Evolutionary conservation across 371 early-diverging fungal genomes (phyloP).

Genomic region (Parasitella parasitica): DNA sequence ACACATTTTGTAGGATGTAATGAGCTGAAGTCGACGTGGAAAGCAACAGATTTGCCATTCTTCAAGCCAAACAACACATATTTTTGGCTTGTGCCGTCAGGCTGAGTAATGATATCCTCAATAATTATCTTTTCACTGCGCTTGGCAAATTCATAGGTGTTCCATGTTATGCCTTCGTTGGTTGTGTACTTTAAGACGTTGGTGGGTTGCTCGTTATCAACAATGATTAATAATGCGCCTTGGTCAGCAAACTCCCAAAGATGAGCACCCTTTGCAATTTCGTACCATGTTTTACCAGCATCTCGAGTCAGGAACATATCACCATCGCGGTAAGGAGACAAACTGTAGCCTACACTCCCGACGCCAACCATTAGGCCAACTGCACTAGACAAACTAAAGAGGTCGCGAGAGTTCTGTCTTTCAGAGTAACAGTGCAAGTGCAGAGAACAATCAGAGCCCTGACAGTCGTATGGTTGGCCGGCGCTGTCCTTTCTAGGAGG

Average conservation of each 20-base stretch:
- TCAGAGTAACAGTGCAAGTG: slow-evolving; percentile 85
- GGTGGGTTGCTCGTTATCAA: slow-evolving; percentile 75
- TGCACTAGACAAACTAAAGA: slow-evolving; percentile 77
- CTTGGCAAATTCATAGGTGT: slow-evolving; percentile 52
- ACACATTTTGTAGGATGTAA: slow-evolving; percentile 65
- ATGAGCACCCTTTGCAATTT: slow-evolving; percentile 73
- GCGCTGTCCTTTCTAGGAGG: slow-evolving; percentile 58
- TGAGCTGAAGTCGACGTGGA: slow-evolving; percentile 78
- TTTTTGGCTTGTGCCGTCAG: slow-evolving; percentile 70
- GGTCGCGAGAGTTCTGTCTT: slow-evolving; percentile 71
- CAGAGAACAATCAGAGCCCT: slow-evolving; percentile 54
- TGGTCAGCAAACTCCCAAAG: slow-evolving; percentile 89
- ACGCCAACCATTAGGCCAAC: slow-evolving; percentile 91
- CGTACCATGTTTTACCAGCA: slow-evolving; percentile 78
- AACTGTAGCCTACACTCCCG: slow-evolving; percentile 81
- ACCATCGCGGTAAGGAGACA: slow-evolving; percentile 67
- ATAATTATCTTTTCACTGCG: slow-evolving; percentile 54
- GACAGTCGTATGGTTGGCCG: slow-evolving; percentile 30
- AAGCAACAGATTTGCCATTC: slow-evolving; percentile 48
- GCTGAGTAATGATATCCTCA: slow-evolving; percentile 69
- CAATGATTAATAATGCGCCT: slow-evolving; percentile 72
- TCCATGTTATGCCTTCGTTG: slow-evolving; percentile 70
- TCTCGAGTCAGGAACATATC: slow-evolving; percentile 86
- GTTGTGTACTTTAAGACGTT: slow-evolving; percentile 64
- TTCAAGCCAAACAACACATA: slow-evolving; percentile 68